A percentile compares a stretch with the other conserved stretches of the same genome.
phyloP scores from a whole-genome alignment of 1,139 yeast species.

The Blastobotrys apis region DNA sequence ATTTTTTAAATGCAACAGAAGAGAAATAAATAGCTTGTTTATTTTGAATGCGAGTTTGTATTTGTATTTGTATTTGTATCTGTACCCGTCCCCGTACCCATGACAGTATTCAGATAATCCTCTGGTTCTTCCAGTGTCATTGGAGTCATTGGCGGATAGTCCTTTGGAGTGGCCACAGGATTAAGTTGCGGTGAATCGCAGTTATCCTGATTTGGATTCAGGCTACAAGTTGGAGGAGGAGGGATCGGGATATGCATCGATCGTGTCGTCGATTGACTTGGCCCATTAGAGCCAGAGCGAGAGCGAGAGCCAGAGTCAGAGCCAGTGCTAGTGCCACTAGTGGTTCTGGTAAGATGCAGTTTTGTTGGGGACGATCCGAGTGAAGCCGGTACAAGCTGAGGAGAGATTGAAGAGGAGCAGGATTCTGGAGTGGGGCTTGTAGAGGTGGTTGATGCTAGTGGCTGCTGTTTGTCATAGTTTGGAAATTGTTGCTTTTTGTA shows the following conservation, averaged over 20 bases:
- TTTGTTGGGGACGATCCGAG: constrained; percentile 3
- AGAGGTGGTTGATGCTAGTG: constrained; percentile 1
- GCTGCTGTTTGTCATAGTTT: too few species aligned
- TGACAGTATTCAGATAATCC: too few species aligned
- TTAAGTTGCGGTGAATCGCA: constrained; percentile 4
- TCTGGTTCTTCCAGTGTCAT: constrained; percentile 8
- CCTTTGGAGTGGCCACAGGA: constrained; percentile 12
- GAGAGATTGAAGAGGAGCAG: constrained; percentile 7
- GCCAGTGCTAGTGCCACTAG: too few species aligned
- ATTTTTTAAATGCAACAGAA: neutral
- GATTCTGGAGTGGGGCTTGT: neutral
- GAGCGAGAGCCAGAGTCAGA: neutral
- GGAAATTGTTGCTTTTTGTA: too few species aligned
- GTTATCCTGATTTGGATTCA: neutral
- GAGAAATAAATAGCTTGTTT: neutral
- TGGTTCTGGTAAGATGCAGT: neutral
- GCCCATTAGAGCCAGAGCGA: neutral
- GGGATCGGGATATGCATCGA: constrained; percentile 11
- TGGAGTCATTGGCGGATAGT: constrained; percentile 13
- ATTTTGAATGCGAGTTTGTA: too few species aligned
- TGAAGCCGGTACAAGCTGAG: constrained; percentile 4
- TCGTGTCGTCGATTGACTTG: neutral
- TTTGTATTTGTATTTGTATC: too few species aligned
- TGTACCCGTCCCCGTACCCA: too few species aligned
- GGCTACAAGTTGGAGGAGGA: neutral